Evolutionary conservation across 306 rosid species (phyloP), one percentile per base, ranked within the genome.

Genomic region (Carpinus fangiana): DNA sequence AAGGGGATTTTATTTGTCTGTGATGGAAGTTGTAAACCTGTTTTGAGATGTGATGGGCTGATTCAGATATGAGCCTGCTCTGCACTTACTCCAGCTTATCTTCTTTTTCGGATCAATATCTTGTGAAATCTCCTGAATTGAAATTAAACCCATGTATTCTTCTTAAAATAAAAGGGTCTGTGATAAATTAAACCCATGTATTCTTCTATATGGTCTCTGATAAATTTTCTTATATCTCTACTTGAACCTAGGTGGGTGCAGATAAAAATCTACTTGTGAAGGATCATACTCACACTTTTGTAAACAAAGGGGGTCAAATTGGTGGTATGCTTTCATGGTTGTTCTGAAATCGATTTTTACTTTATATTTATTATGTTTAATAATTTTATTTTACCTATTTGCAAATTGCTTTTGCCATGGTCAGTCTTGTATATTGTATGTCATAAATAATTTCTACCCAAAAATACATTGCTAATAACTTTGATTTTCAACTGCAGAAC

Each of bases 261-360:
- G 83, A 87, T 28, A 47, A 91, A 59, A 95, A 95, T 90, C 93
- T 95, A 43, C 98, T 95, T 56, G 92, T 93, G 74, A 95, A 95
- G 92, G 97, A 95, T 74, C 99, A 95, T 82, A 90, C 96, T 77
- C 99, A 95, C 82, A 93, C 98, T 46, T 95, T 95, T 82, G 92
- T 95, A 55, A 95, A 95, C 83, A 95, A 85, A 82, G 99, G 97
- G 78, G 99, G 99, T 80, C 88, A 90, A 83, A 90, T 95, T 82
- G 99, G 99, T 36, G 99, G 99, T 95, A 84, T 23, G 82, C 47
- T 82, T 80, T 75, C 61, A 46, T 70, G 73, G 70, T 79, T 75
- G 82, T 72, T 77, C 88, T 41, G 31, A 43, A 34, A 8, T 51
- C 9, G 51, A 55, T 48, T 45, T 36, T 78, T 70, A 21, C 59